Conservation (phyloP, 2,329 filamentous ascomycete species). For the Xylaria sp. region DNA sequence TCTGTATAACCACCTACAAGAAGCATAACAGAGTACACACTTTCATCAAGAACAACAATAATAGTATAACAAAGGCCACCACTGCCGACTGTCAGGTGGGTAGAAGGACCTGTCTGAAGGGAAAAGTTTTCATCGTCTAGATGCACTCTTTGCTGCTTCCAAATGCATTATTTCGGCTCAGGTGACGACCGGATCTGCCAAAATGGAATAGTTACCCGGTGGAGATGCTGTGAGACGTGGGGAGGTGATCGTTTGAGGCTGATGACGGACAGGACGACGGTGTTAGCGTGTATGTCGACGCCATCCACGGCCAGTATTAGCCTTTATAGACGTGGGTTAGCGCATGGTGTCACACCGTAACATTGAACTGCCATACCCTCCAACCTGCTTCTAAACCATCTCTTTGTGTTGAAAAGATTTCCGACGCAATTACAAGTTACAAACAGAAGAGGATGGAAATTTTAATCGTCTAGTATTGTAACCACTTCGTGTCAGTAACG, state of each 20-base stretch:
- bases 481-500: background rate
- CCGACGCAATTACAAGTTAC: background rate
- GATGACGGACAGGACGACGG: conserved; percentile 33
- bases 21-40: background rate
- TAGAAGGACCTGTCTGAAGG: background rate
- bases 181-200: conserved; percentile 33
- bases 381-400: background rate
- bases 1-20: background rate
- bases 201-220: conserved; percentile 25
- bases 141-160: conserved; percentile 13
- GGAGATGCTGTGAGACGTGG: conserved; percentile 26
- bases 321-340: background rate
- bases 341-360: conserved; percentile 15
- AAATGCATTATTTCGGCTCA: conserved; percentile 32
- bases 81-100: background rate
- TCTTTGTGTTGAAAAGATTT: background rate
- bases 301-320: background rate
- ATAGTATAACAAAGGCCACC: background rate
- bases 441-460: background rate
- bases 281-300: background rate
- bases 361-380: background rate
- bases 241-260: conserved; percentile 30
- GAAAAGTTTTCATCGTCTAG: conserved; percentile 18
- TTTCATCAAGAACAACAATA: background rate
- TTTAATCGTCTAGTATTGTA: background rate